Percentiles rank a stretch among this genome's conserved stretches.
Conservation (phyloP, 257 asterid species). For the Paulownia fortunei region DNA sequence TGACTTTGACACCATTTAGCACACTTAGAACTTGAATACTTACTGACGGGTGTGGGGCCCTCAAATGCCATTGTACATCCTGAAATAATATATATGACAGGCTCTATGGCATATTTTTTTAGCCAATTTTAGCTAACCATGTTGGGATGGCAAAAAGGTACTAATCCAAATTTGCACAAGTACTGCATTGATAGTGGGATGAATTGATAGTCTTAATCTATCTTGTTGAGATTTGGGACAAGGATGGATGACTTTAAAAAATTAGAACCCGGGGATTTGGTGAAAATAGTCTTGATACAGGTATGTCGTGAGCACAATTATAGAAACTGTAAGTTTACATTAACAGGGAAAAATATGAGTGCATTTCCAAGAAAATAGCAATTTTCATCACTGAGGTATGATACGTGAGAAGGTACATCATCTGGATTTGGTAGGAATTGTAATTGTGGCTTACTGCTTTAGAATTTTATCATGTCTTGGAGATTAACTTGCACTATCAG, state of each 20-base stretch:
- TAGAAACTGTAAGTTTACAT: not conserved
- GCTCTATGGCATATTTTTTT: not conserved
- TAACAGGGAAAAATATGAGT: not conserved
- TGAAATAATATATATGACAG: not conserved
- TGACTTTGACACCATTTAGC: not conserved
- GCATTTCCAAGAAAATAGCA: constrained; percentile 19
- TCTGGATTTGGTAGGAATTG: not conserved
- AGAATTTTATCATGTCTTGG: too few species aligned
- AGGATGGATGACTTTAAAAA: not conserved
- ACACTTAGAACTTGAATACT: not conserved
- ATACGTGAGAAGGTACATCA: not conserved
- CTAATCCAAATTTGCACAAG: not conserved
- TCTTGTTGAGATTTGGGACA: not conserved
- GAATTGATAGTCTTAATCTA: not conserved
- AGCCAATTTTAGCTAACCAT: not conserved
- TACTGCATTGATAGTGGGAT: not conserved
- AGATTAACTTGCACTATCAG: too few species aligned
- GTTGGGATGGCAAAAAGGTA: not conserved
- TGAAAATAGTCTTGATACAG: not conserved
- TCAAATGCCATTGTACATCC: too few species aligned
- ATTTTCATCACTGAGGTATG: not conserved
- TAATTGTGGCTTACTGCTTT: too few species aligned
- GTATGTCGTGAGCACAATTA: not conserved
- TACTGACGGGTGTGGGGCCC: not conserved
- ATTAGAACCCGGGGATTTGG: not conserved